Conservation (phyloP, 805 yeast species). For the Blastobotrys peoriensis region DNA sequence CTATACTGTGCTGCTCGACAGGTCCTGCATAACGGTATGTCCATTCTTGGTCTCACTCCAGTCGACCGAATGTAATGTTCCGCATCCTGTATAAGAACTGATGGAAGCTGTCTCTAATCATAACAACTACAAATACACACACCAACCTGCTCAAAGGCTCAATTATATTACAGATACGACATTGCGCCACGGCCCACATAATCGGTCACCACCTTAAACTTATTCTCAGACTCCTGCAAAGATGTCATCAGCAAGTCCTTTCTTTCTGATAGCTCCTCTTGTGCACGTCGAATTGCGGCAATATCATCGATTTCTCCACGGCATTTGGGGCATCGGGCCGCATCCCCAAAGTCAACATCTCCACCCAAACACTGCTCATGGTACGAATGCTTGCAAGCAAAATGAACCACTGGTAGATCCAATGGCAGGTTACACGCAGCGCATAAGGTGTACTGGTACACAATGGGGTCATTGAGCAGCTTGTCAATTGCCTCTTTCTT, state of each 20-base stretch:
- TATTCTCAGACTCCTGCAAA: constrained; percentile 46
- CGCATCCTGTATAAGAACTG: no score
- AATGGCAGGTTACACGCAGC: constrained; percentile 56
- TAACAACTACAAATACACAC: no score
- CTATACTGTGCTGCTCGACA: constrained; percentile 85
- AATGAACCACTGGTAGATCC: constrained; percentile 76
- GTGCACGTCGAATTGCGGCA: constrained; percentile 50
- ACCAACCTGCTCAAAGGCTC: no score
- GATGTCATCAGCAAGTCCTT: constrained; percentile 57
- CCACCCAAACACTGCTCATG: constrained; percentile 69
- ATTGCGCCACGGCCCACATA: constrained; percentile 80
- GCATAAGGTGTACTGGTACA: constrained; percentile 60
- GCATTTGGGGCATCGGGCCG: constrained; percentile 67
- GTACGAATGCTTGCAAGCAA: constrained; percentile 79
- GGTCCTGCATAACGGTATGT: constrained; percentile 85
- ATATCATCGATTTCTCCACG: constrained; percentile 64
- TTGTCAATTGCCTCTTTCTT: constrained; percentile 49
- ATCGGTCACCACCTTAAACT: constrained; percentile 70
- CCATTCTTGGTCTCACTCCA: constrained; percentile 88
- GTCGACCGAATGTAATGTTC: constrained; percentile 84
- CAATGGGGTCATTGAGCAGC: constrained; percentile 41
- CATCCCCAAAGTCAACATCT: constrained; percentile 9
- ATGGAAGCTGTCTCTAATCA: no score
- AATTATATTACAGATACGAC: not conserved
- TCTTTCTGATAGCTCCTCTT: constrained; percentile 55